Base-by-base conservation (phyloP, 208 protist species). In the Trypanosoma congolense region DNA sequence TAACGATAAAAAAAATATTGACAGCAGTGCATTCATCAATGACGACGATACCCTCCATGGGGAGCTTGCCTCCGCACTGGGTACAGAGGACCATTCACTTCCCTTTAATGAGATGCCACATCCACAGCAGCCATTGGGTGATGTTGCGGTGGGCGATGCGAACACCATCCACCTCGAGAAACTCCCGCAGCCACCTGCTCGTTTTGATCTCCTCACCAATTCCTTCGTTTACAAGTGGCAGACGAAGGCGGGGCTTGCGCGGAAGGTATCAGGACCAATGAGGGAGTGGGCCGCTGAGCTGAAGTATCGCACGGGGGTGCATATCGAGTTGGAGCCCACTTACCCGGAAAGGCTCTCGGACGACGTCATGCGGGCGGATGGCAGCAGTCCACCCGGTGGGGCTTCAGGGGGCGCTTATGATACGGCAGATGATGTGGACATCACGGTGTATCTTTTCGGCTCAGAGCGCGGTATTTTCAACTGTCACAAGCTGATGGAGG, bases 361-460 rank as follows among this genome's bases (percentile, higher is more conserved):
- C 12, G 51, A 58, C 4, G 21, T 16, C 6, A 45, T 4, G 18
- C 24, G 35, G 4, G 25, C 18, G 5, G 28, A 3, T 41, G 52
- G 48, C 26, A 49, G 48, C 29, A 40, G 43, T 24, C 26, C 38
- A 25, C 22, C 4, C 25, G 36, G 10, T 31, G 25, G 35, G n/a
- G 54, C 49, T 19, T 54, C 46, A 25, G 72, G 73, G 28, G 81
- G 70, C 22, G 65, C 66, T 31, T 95, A 95, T 56, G 68, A 78
- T 3, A 53, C 38, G 18, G 80, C 85, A 14, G 89, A 95, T 65
- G 85, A 93, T 31, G 89, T 95, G 33, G 89, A 95, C 35, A 70
- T 93, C 24, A 90, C 72, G 1, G 80, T 95, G 21, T 95, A 92
- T 61, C 70, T 95, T 36, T 95, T 95, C 57, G 89, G 89, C 35